Conservation (phyloP, 768 basidiomycete genomes). For the Pleurotus salmoneostramineus region DNA sequence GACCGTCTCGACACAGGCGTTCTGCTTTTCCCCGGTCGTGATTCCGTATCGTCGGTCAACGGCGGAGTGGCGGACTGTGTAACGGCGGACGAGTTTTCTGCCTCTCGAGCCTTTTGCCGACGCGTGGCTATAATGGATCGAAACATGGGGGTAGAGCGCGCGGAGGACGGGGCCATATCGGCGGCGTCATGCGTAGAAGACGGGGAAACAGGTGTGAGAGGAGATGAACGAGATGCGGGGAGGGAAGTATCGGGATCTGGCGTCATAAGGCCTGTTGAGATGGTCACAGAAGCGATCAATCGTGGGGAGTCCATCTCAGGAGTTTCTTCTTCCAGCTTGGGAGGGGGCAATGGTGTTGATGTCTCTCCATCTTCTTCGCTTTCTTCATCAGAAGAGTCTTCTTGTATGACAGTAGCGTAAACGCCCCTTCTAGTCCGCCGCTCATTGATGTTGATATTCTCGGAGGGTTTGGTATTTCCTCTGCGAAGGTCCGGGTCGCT, state of each 20-base stretch:
- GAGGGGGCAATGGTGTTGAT: constrained; percentile 41
- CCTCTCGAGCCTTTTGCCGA: constrained; percentile 40
- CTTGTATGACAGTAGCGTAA: constrained; percentile 64
- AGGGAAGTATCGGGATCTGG: constrained; percentile 25
- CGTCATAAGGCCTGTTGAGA: constrained; percentile 16
- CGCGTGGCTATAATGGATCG: constrained; percentile 61
- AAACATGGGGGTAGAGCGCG: constrained; percentile 31
- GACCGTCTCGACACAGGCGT: constrained; percentile 23
- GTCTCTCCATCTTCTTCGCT: constrained; percentile 49
- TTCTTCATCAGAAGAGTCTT: constrained; percentile 59
- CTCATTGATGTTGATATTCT: constrained; percentile 77
- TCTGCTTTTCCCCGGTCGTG: constrained; percentile 21
- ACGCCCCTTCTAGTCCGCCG: constrained; percentile 79
- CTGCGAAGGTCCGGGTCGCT: constrained; percentile 37
- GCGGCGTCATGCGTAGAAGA: constrained; percentile 12
- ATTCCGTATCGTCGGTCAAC: constrained; percentile 39
- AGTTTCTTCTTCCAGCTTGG: constrained; percentile 52
- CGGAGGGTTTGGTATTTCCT: constrained; percentile 25
- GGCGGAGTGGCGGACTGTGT: constrained; percentile 44
- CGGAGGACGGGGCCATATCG: constrained; percentile 25
- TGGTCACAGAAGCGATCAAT: too few relatives aligned
- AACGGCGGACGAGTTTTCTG: constrained; percentile 6
- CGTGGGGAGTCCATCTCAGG: constrained; percentile 32
- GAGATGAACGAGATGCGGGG: constrained; percentile 31
- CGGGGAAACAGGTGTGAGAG: constrained; percentile 39